Base-by-base conservation (phyloP, 371 early-diverging fungal species). In the Apophysomyces sp. region DNA sequence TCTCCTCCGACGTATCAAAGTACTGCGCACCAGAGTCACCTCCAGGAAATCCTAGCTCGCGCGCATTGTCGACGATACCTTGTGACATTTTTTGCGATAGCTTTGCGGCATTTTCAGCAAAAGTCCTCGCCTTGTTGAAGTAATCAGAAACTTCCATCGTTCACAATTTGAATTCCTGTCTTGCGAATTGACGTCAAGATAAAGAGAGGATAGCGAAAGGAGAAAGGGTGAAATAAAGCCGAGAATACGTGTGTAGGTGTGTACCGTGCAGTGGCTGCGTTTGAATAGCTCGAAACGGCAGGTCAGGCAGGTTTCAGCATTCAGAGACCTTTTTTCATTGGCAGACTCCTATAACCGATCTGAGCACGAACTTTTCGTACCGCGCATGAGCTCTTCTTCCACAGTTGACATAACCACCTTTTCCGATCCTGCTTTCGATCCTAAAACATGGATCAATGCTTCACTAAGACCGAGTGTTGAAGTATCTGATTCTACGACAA, bases 1-100 rank as follows among this genome's bases (percentile, higher is more conserved):
- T 88, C 62, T 87, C 93, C 59, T 95, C 95, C 32, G 92, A 87
- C 1, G 91, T 91, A 58, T 95, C 96, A 74, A 92, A 95, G 65
- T 92, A 87, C 58, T 93, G 90, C 0, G 89, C 87, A 16, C 83
- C 80, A 54, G 84, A 80, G 51, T 86, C 86, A 31, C 84, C 72
- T 29, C 78, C 74, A 27, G 73, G 78, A 52, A 94, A 87, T 2
- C 92, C 90, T 55, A 94, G 87, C 60, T 95, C 95, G 58, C 89
- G 85, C 51, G 95, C 91, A 77, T 90, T 89, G 57, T 95, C 94
- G 0, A 92, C 90, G 18, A 95, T 72, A 15, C 90, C 91, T 68
- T 93, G 92, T 1, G 93, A 90, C 57, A 94, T 83, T 60, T 90
- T 89, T 74, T 89, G 86, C 3, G 94, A 93, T 52, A 93, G 74